Percentiles rank a stretch among this genome's conserved stretches.
Evolutionary conservation across 2,329 filamentous ascomycete genomes (phyloP).

Genomic region (Verticillium dahliae): DNA sequence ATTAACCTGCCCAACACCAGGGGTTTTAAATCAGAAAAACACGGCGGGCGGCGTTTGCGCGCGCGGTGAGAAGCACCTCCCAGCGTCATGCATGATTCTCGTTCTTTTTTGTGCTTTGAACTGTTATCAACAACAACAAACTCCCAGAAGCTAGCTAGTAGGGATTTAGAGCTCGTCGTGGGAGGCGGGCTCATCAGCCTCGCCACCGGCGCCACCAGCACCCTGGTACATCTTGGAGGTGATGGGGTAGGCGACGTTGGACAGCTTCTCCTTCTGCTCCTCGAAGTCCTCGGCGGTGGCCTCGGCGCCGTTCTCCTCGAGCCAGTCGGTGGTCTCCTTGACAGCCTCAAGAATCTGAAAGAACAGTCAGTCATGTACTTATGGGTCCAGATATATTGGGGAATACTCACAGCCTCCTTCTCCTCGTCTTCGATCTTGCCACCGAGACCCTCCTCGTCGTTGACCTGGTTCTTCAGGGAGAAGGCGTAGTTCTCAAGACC

Average conservation of each 20-base stretch:
- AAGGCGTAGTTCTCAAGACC: constrained; percentile 98
- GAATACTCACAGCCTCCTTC: constrained; percentile 75
- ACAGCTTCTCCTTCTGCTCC: constrained; percentile 99
- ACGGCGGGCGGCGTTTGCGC: not conserved
- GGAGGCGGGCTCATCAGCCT: constrained; percentile 58
- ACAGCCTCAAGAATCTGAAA: constrained; percentile 77
- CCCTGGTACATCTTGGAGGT: constrained; percentile 91
- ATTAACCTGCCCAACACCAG: constrained; percentile 12
- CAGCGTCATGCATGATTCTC: constrained; percentile 9
- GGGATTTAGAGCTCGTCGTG: constrained; percentile 73
- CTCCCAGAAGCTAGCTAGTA: not conserved
- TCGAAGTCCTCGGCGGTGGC: constrained; percentile 92
- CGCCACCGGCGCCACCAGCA: constrained; percentile 54
- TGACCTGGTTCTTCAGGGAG: constrained; percentile 98
- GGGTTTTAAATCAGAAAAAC: constrained; percentile 7
- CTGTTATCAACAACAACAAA: not conserved
- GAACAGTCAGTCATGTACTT: not conserved
- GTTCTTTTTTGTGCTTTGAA: constrained; percentile 7
- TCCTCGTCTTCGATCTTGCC: constrained; percentile 98
- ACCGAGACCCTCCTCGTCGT: constrained; percentile 92
- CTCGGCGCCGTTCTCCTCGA: constrained; percentile 85
- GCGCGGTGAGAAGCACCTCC: not conserved
- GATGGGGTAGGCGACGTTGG: constrained; percentile 93
- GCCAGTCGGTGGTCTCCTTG: constrained; percentile 96
- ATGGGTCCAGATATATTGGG: not conserved